Evolutionary conservation across 2,329 filamentous ascomycete genomes (phyloP).

Genomic region (Penicillium sp.): DNA sequence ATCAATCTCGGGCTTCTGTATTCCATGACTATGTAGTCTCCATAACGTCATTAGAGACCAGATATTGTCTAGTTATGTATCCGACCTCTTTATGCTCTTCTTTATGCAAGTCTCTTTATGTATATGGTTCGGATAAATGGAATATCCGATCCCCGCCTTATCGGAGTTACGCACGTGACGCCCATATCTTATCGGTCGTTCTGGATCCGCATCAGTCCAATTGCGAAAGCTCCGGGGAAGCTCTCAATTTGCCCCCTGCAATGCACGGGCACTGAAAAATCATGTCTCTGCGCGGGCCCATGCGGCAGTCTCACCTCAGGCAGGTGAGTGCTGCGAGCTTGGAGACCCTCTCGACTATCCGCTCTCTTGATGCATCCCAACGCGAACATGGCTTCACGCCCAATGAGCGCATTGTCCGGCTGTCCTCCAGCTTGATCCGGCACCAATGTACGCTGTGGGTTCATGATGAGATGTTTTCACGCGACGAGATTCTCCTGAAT

Average conservation of each 20-base stretch:
- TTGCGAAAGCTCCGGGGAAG: slow-evolving; percentile 1
- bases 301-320: slow-evolving; percentile 38
- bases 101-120: too few relatives aligned
- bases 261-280: slow-evolving; percentile 22
- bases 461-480: slow-evolving; percentile 68
- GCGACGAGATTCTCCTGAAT: slow-evolving; percentile 75
- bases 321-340: slow-evolving; percentile 40
- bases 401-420: slow-evolving; percentile 25
- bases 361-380: slow-evolving; percentile 27
- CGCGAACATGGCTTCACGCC: slow-evolving; percentile 25
- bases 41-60: too few relatives aligned
- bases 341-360: slow-evolving; percentile 31
- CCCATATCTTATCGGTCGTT: slow-evolving; percentile 11
- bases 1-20: too few relatives aligned
- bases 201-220: slow-evolving; percentile 4
- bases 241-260: slow-evolving; percentile 21
- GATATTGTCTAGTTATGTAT: too few relatives aligned
- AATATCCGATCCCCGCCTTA: too few relatives aligned
- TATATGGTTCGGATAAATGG: too few relatives aligned
- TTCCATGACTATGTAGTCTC: too few relatives aligned
- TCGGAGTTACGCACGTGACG: too few relatives aligned
- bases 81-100: too few relatives aligned
- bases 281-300: slow-evolving; percentile 39
- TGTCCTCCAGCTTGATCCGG: slow-evolving; percentile 28
- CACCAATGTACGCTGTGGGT: slow-evolving; percentile 50